These are phyloP conservation scores for Tetradesmus lagerheimii DNA, from an alignment of 139 green algal genomes.

Conservation along the genomic window DNA sequence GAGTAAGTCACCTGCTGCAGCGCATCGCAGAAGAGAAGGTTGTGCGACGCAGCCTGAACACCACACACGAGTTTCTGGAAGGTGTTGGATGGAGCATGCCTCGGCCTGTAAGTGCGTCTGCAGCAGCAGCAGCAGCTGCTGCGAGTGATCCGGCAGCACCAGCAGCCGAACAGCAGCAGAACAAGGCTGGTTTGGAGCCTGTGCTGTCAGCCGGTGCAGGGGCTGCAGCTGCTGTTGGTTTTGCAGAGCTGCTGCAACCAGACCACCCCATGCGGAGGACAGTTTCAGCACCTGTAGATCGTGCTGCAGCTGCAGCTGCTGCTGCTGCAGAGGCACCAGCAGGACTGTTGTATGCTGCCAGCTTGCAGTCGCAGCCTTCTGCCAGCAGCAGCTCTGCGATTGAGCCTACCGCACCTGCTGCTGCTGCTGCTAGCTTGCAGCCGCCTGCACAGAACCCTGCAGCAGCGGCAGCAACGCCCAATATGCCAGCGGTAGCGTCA, in stretches of 20 bases:
- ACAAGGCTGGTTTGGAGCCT: background rate
- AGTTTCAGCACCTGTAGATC: background rate
- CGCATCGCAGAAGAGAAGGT: slow-evolving; percentile 37
- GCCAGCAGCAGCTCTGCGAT: background rate
- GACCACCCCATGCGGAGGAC: background rate
- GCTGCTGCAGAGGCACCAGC: background rate
- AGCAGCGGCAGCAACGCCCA: background rate
- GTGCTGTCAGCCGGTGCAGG: background rate
- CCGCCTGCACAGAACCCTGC: background rate
- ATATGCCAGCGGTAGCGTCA: background rate
- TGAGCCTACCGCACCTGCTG: background rate
- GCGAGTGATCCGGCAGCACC: slow-evolving; percentile 1
- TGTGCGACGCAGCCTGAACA: slow-evolving; percentile 27
- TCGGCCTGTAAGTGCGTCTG: background rate
- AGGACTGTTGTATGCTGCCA: background rate
- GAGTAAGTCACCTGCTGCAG: slow-evolving; percentile 36
- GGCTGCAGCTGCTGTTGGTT: slow-evolving; percentile 16
- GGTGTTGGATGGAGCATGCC: slow-evolving; percentile 42
- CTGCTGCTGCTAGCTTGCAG: background rate
- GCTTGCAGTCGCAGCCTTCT: background rate
- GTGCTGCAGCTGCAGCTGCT: slow-evolving; percentile 16
- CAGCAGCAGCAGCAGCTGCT: slow-evolving; percentile 2
- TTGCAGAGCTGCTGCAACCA: background rate
- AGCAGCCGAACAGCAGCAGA: background rate
- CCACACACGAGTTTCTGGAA: slow-evolving; percentile 35